Evolutionary conservation across 352 stramenopile genomes (phyloP), one percentile per base, ranked within the genome.

Genomic region (Globisporangium sylvaticum): DNA sequence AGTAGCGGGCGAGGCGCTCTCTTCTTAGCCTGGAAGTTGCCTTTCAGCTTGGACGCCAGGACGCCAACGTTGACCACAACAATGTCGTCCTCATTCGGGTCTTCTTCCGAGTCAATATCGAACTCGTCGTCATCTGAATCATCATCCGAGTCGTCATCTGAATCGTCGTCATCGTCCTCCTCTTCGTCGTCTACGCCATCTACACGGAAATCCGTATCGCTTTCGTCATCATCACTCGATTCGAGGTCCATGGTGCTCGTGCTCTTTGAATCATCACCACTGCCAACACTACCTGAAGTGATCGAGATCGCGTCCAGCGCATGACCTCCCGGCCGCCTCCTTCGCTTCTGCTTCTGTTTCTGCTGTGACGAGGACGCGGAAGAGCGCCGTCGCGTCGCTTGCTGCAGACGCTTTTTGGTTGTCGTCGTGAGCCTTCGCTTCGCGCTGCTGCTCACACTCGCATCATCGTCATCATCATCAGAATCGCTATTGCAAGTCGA

Each of bases 401-500:
- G 39, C n/a, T 48, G 20, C 20, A 18, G 24, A 15, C 32, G 46
- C 9, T 29, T 71, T 46, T 7, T 65, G 20, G 12, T 66, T 22
- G n/a, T 34, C 37, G 9, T 69, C 34, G 5, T 72, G 32, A 37
- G 20, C 44, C 42, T 24, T 24, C 32, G 46, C 14, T 71, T 66
- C 2, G 62, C 34, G 54, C 70, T 69, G 25, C 64, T 68, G 55
- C 34, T 64, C 39, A 8, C 65, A n/a, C 54, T 58, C 9, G 44
- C 44, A 4, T 31, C 61, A 14, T 31, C 52, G 15, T 60, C 52
- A 7, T 31, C 64, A 1, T 75, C 66, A 6, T 64, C 57, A 1
- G 14, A 20, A 46, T 64, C 69, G 54, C 66, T 78, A 5, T 65
- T 73, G 39, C 74, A 69, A 4, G 74, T 73, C 24, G 29, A 76